These are phyloP conservation scores for Trichoderma brevicompactum DNA, from an alignment of 2,329 filamentous ascomycete genomes.

Conservation along the genomic window DNA sequence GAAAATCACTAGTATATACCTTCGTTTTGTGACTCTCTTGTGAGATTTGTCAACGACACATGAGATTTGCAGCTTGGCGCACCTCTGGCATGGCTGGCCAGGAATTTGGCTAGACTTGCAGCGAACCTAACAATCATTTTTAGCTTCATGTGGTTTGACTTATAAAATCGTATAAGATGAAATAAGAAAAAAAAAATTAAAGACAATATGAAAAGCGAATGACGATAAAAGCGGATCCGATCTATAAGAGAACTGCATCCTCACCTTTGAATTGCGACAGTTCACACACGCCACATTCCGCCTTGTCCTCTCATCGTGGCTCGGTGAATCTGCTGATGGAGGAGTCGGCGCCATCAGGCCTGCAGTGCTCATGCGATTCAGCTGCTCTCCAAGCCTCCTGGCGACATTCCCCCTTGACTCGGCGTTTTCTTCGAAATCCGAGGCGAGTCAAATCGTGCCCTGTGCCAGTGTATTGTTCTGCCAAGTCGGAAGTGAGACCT, in stretches of 20 bases:
- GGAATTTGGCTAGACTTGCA: conserved; percentile 47
- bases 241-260: conserved; percentile 10
- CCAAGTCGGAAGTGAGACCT: neutral
- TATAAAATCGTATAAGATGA: neutral
- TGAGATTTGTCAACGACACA: conserved; percentile 54
- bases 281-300: conserved; percentile 47
- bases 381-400: neutral
- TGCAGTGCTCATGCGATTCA: neutral
- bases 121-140: conserved; percentile 45
- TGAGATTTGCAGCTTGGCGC: conserved; percentile 48
- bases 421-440: neutral
- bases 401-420: neutral
- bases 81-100: conserved; percentile 51
- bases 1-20: conserved; percentile 37
- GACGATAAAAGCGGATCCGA: neutral
- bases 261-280: conserved; percentile 48
- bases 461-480: neutral
- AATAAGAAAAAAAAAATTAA: neutral
- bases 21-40: conserved; percentile 52
- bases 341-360: conserved; percentile 40
- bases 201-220: too few relatives aligned
- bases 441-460: neutral
- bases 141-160: neutral
- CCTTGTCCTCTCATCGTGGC: conserved; percentile 40
- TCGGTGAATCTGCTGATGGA: conserved; percentile 36